Percentiles rank a stretch among this genome's conserved stretches.
Evolutionary conservation across 805 yeast species (phyloP).

Genomic region (Suhomyces vadensis): DNA sequence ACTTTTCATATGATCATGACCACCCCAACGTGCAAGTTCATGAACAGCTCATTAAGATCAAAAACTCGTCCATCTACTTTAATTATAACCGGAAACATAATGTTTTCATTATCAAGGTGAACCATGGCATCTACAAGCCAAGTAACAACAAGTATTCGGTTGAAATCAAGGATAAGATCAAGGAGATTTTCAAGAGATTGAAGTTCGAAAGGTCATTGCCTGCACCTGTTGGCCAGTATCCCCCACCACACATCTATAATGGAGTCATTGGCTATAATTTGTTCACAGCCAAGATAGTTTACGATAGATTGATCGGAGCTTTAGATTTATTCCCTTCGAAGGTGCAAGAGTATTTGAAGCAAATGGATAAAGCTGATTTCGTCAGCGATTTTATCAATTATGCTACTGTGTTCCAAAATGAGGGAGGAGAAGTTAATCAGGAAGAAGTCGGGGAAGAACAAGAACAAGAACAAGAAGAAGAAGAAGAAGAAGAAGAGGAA

Average conservation of each 20-base stretch:
- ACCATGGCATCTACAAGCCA: conserved; percentile 19
- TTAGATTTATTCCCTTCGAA: conserved; percentile 19
- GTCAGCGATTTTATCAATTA: conserved; percentile 31
- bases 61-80: conserved; percentile 20
- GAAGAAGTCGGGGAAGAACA: conserved; percentile 12
- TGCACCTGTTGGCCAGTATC: conserved; percentile 8
- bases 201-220: conserved; percentile 16
- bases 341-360: conserved; percentile 18
- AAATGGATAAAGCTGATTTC: conserved; percentile 27
- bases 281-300: conserved; percentile 24
- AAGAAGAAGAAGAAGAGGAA: conserved; percentile 14
- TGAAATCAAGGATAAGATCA: conserved; percentile 19
- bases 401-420: conserved; percentile 17
- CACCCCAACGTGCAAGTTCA: conserved; percentile 1
- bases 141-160: conserved; percentile 11
- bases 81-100: conserved; percentile 22
- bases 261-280: conserved; percentile 17
- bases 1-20: conserved; percentile 8
- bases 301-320: conserved; percentile 21
- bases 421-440: conserved; percentile 11
- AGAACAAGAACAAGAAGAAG: conserved; percentile 15
- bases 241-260: conserved; percentile 3
- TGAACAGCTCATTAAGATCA: conserved; percentile 10
- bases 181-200: conserved; percentile 16
- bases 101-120: conserved; percentile 25